Evolutionary conservation across 2,329 filamentous ascomycete species (phyloP).

Genomic region (Pezicula radicicola): DNA sequence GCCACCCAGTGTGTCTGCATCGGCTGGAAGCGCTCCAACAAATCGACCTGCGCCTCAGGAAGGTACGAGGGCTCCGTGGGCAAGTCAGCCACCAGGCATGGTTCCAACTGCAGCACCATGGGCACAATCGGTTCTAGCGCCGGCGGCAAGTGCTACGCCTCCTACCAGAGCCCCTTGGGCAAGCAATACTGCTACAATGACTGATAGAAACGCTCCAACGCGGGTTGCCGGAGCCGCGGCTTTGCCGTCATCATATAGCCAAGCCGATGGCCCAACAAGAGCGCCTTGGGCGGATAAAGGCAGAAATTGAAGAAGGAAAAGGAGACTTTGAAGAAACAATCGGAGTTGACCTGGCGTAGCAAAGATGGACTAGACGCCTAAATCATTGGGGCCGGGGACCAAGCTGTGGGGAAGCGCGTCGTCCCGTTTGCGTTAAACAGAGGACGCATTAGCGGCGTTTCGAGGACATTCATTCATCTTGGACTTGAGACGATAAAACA

Average conservation of each 20-base stretch:
- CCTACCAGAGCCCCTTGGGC: conserved; percentile 32
- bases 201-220: neutral
- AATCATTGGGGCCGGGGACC: neutral
- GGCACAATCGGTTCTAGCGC: conserved; percentile 22
- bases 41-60: conserved; percentile 16
- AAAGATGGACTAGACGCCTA: neutral
- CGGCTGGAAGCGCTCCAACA: conserved; percentile 9
- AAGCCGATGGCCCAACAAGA: conserved; percentile 27
- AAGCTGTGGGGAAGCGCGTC: neutral
- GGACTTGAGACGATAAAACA: neutral
- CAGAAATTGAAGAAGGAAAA: neutral
- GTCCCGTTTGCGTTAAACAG: neutral
- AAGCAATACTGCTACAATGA: conserved; percentile 1
- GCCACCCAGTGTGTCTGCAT: conserved; percentile 28
- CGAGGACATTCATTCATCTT: neutral
- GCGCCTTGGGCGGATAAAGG: conserved; percentile 32
- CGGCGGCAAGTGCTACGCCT: conserved; percentile 25
- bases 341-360: too few species aligned
- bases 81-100: conserved; percentile 15
- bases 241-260: neutral
- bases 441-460: conserved; percentile 2
- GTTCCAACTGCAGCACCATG: conserved; percentile 11
- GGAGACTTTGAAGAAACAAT: neutral
- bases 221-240: neutral
- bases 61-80: conserved; percentile 25